These are phyloP conservation scores for Cordyceps cateniannulata DNA, from an alignment of 2,329 filamentous ascomycete species.

Conservation along the genomic window DNA sequence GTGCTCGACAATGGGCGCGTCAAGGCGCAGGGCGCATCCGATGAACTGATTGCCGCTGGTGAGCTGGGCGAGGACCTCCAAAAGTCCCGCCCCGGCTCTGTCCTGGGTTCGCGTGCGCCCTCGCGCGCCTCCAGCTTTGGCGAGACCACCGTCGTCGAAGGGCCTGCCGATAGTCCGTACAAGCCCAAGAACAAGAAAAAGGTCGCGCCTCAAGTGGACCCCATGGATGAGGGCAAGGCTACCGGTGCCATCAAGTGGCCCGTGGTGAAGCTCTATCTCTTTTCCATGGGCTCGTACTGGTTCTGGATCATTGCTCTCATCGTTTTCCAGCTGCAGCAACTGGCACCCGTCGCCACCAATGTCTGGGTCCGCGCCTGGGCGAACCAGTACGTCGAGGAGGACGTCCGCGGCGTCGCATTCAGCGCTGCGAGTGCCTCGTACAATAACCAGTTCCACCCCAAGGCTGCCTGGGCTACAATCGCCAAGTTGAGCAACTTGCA, in stretches of 20 bases:
- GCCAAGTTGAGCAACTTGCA: constrained; percentile 28
- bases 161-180: constrained; percentile 38
- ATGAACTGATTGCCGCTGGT: constrained; percentile 77
- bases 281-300: constrained; percentile 92
- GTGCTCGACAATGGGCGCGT: constrained; percentile 83
- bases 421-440: constrained; percentile 20
- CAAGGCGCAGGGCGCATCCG: constrained; percentile 65
- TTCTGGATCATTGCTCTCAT: constrained; percentile 77
- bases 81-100: constrained; percentile 65
- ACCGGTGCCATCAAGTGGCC: constrained; percentile 81
- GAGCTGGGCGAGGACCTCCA: constrained; percentile 80
- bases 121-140: constrained; percentile 74
- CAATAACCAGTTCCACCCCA: constrained; percentile 22
- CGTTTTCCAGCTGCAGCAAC: constrained; percentile 76
- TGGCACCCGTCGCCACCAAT: constrained; percentile 81
- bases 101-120: constrained; percentile 62
- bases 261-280: constrained; percentile 79
- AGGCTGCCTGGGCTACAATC: constrained; percentile 30
- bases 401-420: constrained; percentile 15
- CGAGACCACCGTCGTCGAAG: constrained; percentile 51
- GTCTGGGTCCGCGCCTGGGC: constrained; percentile 95
- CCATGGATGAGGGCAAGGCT: constrained; percentile 70
- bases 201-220: constrained; percentile 41
- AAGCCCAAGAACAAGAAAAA: constrained; percentile 41
- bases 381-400: constrained; percentile 67